Percentiles rank a stretch among this genome's conserved stretches.
These are phyloP conservation scores for Tulasnella sp. DNA, from an alignment of 768 basidiomycete species.

Conservation along the genomic window DNA sequence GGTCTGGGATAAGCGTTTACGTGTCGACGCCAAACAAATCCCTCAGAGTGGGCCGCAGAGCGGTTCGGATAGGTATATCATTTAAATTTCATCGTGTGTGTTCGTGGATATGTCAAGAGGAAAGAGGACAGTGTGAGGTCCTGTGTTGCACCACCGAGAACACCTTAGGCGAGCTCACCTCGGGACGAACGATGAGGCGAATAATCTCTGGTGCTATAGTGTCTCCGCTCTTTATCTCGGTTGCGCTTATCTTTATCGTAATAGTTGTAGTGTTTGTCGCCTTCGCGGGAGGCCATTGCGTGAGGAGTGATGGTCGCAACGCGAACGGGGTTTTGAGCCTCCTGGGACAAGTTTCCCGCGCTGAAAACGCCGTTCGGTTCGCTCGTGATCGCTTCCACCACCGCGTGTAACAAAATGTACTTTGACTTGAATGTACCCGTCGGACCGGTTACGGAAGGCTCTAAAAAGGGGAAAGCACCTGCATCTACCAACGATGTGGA, in stretches of 20 bases:
- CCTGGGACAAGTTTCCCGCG: neutral
- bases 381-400: constrained; percentile 5
- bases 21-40: constrained; percentile 2
- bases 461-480: constrained; percentile 5
- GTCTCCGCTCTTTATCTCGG: constrained; percentile 6
- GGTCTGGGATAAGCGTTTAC: neutral
- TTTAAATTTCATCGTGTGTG: neutral
- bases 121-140: constrained; percentile 10
- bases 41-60: neutral
- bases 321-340: neutral
- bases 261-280: constrained; percentile 6
- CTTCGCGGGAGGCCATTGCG: constrained; percentile 4
- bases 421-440: constrained; percentile 33
- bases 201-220: neutral
- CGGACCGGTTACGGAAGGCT: constrained; percentile 22
- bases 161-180: neutral
- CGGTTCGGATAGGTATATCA: neutral
- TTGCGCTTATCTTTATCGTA: neutral
- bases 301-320: neutral
- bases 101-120: constrained; percentile 9
- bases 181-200: constrained; percentile 4
- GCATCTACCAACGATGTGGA: constrained; percentile 10
- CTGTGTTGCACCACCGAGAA: neutral
- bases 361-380: neutral
- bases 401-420: constrained; percentile 26